Evolutionary conservation across 169 alveolate species (phyloP).

Genomic region (Cytauxzoon felis): DNA sequence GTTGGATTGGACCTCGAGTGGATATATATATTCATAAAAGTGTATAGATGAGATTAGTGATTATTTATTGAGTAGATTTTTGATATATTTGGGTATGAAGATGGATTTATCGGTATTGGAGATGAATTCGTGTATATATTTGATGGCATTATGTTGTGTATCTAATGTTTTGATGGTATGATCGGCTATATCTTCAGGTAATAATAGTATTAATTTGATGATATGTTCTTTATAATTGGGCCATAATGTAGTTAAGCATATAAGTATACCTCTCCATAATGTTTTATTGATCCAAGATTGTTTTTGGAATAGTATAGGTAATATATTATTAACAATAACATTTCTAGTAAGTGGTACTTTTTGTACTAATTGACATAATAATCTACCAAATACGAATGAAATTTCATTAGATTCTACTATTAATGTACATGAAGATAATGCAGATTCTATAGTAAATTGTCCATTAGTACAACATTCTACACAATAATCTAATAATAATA

Average conservation of each 20-base stretch:
- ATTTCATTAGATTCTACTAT: conserved; percentile 45
- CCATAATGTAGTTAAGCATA: conserved; percentile 54
- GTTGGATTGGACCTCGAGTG: not conserved
- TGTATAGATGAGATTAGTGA: not conserved
- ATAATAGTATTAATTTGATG: conserved; percentile 12
- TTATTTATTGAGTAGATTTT: conserved; percentile 10
- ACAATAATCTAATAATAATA: conserved; percentile 41
- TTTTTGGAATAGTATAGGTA: conserved; percentile 43
- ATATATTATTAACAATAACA: conserved; percentile 36
- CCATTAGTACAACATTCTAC: conserved; percentile 43
- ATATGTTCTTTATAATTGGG: conserved; percentile 54
- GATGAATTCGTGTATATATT: conserved; percentile 20
- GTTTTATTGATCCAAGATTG: conserved; percentile 47
- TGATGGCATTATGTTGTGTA: conserved; percentile 41
- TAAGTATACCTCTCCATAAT: conserved; percentile 53
- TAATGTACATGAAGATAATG: conserved; percentile 46
- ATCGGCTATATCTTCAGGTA: conserved; percentile 51
- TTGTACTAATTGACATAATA: conserved; percentile 60
- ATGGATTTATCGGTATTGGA: conserved; percentile 37
- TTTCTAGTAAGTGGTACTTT: conserved; percentile 44
- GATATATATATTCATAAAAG: not conserved
- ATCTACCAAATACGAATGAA: conserved; percentile 55
- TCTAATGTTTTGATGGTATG: conserved; percentile 45
- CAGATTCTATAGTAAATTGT: conserved; percentile 39
- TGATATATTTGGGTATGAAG: conserved; percentile 38